Conservation (phyloP, 1,139 yeast species). For the Taphrina wiesneri region DNA sequence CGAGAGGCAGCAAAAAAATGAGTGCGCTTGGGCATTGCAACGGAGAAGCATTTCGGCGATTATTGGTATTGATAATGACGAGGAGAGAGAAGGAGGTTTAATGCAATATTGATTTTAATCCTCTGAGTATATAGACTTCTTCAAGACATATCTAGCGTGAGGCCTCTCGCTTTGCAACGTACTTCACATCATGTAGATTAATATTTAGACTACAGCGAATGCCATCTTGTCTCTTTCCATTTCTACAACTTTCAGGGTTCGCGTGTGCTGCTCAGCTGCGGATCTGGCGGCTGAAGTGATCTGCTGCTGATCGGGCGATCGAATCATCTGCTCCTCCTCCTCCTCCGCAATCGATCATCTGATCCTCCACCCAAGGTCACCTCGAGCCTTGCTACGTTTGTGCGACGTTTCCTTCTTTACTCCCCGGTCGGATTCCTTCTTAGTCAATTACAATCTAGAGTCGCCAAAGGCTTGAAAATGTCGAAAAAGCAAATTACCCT, state of each 20-base stretch:
- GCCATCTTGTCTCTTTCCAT: no score
- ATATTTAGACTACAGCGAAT: no score
- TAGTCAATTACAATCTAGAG: no score
- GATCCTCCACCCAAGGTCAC: no score
- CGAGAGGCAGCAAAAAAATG: constrained; percentile 21
- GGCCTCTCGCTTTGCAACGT: no score
- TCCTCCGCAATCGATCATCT: background rate
- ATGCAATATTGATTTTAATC: background rate
- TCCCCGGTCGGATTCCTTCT: no score
- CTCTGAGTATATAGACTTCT: background rate
- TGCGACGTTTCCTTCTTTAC: no score
- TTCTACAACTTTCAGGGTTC: no score
- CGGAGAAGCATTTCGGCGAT: background rate
- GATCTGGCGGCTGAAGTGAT: background rate
- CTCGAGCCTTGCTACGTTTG: no score
- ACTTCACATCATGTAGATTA: background rate
- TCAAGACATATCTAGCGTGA: no score
- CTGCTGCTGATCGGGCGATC: background rate
- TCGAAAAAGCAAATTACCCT: constrained; percentile 1
- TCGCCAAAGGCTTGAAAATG: background rate
- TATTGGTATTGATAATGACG: background rate
- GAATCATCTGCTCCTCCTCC: background rate
- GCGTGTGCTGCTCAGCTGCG: no score
- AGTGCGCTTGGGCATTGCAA: background rate
- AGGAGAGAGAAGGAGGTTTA: background rate